Evolutionary conservation across 352 stramenopile species (phyloP).

Genomic region (Phytopythium oedochilum): DNA sequence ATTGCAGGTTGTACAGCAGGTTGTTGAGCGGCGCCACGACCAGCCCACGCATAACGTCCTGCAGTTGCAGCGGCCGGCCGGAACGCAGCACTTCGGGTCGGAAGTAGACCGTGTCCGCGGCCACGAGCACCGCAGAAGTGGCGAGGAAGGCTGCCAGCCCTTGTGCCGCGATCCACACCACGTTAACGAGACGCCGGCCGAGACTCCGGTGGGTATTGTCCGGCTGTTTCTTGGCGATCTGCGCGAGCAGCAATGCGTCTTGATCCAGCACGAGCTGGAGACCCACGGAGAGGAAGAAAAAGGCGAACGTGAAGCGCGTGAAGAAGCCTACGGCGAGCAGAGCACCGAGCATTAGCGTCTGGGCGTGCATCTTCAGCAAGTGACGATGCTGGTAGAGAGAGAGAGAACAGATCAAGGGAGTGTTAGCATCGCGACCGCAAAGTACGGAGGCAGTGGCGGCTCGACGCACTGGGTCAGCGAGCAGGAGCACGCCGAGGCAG

Average conservation of each 20-base stretch:
- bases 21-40: conserved; percentile 85
- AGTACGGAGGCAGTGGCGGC: not conserved
- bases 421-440: not conserved
- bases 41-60: conserved; percentile 12
- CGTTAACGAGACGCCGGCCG: conserved; percentile 15
- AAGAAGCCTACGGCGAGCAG: conserved; percentile 73
- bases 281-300: conserved; percentile 77
- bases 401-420: not conserved
- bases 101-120: conserved; percentile 64
- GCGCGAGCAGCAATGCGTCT: conserved; percentile 26
- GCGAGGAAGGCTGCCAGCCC: conserved; percentile 42
- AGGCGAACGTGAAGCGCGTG: conserved; percentile 75
- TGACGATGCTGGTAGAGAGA: conserved; percentile 48
- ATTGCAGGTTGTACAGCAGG: conserved; percentile 90
- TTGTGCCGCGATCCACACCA: conserved; percentile 26
- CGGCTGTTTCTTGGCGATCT: conserved; percentile 21
- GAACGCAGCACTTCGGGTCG: conserved; percentile 13
- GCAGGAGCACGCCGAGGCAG: conserved; percentile 43
- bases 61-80: not conserved
- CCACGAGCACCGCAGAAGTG: conserved; percentile 25
- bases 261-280: conserved; percentile 59
- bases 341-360: conserved; percentile 55
- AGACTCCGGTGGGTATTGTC: not conserved
- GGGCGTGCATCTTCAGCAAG: conserved; percentile 25
- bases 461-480: conserved; percentile 31